A percentile compares a stretch with the other conserved stretches of the same genome.
These are phyloP conservation scores for Aspergillus spinulosporus DNA, from an alignment of 2,329 filamentous ascomycete species.

Conservation along the genomic window DNA sequence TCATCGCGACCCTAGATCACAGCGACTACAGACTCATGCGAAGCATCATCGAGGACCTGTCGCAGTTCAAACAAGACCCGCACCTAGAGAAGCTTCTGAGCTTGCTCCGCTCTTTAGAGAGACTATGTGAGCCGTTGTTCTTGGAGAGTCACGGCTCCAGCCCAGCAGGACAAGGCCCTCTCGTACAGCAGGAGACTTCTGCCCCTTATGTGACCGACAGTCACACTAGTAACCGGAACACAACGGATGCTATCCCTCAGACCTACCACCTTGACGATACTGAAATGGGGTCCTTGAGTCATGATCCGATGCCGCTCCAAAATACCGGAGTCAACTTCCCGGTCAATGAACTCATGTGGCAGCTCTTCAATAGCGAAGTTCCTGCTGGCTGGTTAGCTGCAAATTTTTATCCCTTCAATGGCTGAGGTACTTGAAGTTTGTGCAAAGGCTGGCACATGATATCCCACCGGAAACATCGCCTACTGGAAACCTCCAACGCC, in stretches of 20 bases:
- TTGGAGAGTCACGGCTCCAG: not conserved
- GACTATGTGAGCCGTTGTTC: slow-evolving; percentile 8
- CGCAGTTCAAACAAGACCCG: slow-evolving; percentile 5
- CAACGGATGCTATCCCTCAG: not conserved
- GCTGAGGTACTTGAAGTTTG: not conserved
- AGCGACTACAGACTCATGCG: slow-evolving; percentile 5
- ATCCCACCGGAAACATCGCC: no score
- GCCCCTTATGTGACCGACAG: not conserved
- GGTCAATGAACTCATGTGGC: slow-evolving; percentile 16
- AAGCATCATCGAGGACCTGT: slow-evolving; percentile 3
- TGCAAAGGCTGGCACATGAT: no score
- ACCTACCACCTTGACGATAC: not conserved
- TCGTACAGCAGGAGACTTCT: not conserved
- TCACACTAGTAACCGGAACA: not conserved
- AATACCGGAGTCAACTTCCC: not conserved
- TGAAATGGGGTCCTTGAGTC: no score
- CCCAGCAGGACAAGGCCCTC: not conserved
- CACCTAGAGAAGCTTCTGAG: slow-evolving; percentile 2
- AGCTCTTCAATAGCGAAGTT: slow-evolving; percentile 16
- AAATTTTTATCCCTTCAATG: not conserved
- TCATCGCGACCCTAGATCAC: slow-evolving; percentile 10
- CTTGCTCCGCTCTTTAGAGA: slow-evolving; percentile 4
- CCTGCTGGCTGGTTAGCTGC: slow-evolving; percentile 2
- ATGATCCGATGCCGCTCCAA: not conserved
- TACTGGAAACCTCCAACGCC: no score